phyloP scores from a whole-genome alignment of 208 protist species.

The Sergeia podlipaevii region DNA sequence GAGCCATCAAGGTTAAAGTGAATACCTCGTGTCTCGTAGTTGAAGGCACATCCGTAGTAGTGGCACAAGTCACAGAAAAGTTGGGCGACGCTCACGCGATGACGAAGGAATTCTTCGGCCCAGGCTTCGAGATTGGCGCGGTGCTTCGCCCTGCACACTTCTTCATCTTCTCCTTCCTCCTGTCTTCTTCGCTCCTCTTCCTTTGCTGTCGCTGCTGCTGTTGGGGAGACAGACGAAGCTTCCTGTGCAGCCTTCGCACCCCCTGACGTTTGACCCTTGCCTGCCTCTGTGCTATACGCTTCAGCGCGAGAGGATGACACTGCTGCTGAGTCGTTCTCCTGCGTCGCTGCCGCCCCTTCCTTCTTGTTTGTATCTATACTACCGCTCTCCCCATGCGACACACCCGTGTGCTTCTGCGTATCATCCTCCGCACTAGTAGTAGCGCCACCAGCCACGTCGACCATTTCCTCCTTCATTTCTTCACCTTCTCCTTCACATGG shows the following conservation, averaged over 20 bases:
- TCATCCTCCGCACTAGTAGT: no score
- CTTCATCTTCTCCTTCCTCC: constrained; percentile 6
- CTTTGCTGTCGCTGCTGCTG: neutral
- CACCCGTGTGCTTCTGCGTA: no score
- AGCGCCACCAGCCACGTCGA: neutral
- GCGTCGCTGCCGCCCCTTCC: constrained; percentile 9
- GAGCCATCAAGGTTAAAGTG: constrained; percentile 49
- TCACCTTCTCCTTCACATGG: no score
- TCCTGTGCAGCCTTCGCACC: neutral
- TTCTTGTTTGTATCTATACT: no score
- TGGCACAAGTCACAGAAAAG: constrained; percentile 80
- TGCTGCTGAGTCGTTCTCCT: constrained; percentile 1
- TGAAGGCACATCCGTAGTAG: constrained; percentile 80
- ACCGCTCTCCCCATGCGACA: no score
- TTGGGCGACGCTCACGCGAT: constrained; percentile 35
- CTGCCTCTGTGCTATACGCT: no score
- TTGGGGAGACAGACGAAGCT: neutral
- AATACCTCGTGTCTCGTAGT: constrained; percentile 77
- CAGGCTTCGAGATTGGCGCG: constrained; percentile 15
- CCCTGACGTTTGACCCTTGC: neutral
- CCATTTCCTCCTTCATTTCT: neutral
- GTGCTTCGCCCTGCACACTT: neutral
- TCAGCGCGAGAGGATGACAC: no score
- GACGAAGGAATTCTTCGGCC: constrained; percentile 31
- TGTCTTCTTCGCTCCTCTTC: neutral